Evolutionary conservation across 306 rosid genomes (phyloP), one percentile per base, ranked within the genome.

Genomic region (Carpinus viminea): DNA sequence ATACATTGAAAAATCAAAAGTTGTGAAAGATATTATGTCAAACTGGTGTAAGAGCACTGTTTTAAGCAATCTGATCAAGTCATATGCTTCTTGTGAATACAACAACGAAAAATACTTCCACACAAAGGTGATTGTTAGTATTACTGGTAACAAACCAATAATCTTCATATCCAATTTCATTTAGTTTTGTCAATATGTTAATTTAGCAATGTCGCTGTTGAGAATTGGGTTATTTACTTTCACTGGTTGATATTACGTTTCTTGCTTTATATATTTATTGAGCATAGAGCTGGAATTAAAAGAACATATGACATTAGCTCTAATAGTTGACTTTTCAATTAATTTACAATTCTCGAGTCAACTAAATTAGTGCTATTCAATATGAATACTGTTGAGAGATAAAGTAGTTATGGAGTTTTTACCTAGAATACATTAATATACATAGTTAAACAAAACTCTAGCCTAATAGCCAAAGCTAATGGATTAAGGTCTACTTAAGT

Each of bases 61-160:
- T 80, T 84, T 93, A 78, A 88, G 79, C 81, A 85, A 92, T 73
- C 80, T 94, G 85, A 87, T 85, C 77, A 92, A 87, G 84, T 83
- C 86, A 68, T 86, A 88, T 76, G 74, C 91, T 79, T 81, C 84
- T 36, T 79, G 79, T 83, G 90, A 79, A 65, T 82, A 73, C 72
- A 83, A 86, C 72, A 86, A 81, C 73, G 88, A 85, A 54, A 80
- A 83, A 55, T 82, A 79, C 86, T 76, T 82, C 59, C 81, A 46
- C 65, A 93, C 89, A 71, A 91, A 94, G 97, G 98, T 94, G 84
- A 85, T 81, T 53, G 46, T 48, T 66, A 68, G 70, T 72, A 28
- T 41, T 24, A 51, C 56, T 28, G 52, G 15, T 48, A 48, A 12
- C 52, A 9, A 48, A 12, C 15, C 16, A 48, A 11, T 2, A 13